These are phyloP conservation scores for Eurotiales sp. DNA, from an alignment of 2,329 filamentous ascomycete species.

Conservation along the genomic window DNA sequence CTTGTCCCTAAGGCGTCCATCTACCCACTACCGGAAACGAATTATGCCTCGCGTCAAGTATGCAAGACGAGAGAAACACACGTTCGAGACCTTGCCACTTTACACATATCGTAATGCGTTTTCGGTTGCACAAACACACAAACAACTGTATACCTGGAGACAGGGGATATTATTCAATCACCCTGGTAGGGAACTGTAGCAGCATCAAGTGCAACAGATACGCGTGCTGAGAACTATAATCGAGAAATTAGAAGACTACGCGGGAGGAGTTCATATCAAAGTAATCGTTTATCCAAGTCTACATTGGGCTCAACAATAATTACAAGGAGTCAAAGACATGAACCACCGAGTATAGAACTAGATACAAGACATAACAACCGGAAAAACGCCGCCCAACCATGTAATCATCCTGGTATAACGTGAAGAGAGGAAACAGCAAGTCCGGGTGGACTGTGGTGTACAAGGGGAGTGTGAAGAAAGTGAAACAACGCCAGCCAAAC, in stretches of 20 bases:
- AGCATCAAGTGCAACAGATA: slow-evolving; percentile 28
- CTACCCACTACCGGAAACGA: too few species aligned
- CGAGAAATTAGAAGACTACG: too few species aligned
- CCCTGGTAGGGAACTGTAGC: slow-evolving; percentile 31
- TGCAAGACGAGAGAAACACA: slow-evolving; percentile 20
- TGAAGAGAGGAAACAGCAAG: slow-evolving; percentile 7
- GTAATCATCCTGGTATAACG: slow-evolving; percentile 15
- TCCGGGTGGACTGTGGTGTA: background rate
- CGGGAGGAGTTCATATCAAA: too few species aligned
- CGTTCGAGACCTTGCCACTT: too few species aligned
- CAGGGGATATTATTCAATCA: slow-evolving; percentile 21
- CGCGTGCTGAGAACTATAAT: background rate
- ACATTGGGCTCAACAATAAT: slow-evolving; percentile 14
- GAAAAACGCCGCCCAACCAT: slow-evolving; percentile 14
- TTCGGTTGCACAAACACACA: slow-evolving; percentile 32
- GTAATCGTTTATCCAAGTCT: slow-evolving; percentile 15
- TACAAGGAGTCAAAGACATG: slow-evolving; percentile 12
- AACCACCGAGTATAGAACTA: slow-evolving; percentile 13
- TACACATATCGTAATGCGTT: too few species aligned
- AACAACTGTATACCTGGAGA: slow-evolving; percentile 23
- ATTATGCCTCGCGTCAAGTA: too few species aligned
- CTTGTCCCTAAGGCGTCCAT: too few species aligned
- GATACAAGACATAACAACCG: slow-evolving; percentile 13
- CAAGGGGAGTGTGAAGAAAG: slow-evolving; percentile 1
- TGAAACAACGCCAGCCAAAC: slow-evolving; percentile 4